These are phyloP conservation scores for Sporothrix brunneoviolacea DNA, from an alignment of 2,329 filamentous ascomycete species.

Conservation along the genomic window DNA sequence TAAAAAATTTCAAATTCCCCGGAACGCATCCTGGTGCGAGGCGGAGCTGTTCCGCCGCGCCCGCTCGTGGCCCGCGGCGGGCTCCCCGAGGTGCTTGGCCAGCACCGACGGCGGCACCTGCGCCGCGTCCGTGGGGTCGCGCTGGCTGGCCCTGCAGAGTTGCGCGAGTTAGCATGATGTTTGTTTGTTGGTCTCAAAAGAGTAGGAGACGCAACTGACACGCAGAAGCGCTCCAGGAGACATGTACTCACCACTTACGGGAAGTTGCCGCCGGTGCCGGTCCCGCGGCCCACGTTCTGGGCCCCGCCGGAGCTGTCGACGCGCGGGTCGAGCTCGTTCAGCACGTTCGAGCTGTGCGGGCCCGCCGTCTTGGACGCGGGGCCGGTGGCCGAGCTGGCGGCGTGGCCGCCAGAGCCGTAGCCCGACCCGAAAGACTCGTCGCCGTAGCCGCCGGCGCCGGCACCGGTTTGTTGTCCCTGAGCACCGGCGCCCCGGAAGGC, in stretches of 20 bases:
- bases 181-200: not conserved
- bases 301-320: slow-evolving; percentile 33
- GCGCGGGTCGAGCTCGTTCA: too few relatives aligned
- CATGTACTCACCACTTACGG: slow-evolving; percentile 36
- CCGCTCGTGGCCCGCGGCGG: slow-evolving; percentile 34
- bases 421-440: not conserved
- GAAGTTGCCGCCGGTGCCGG: slow-evolving; percentile 50
- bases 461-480: too few relatives aligned
- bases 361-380: slow-evolving; percentile 39
- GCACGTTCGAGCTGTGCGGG: too few relatives aligned
- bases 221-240: too few relatives aligned
- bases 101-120: slow-evolving; percentile 52
- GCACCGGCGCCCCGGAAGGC: not conserved
- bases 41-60: slow-evolving; percentile 38
- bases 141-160: slow-evolving; percentile 12
- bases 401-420: not conserved
- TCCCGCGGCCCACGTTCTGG: slow-evolving; percentile 35
- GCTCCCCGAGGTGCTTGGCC: slow-evolving; percentile 39
- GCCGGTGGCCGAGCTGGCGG: not conserved
- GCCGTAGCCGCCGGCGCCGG: not conserved
- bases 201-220: too few relatives aligned
- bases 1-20: slow-evolving; percentile 32
- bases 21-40: slow-evolving; percentile 42
- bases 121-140: slow-evolving; percentile 48
- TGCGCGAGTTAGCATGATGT: not conserved